Evolutionary conservation across 495 filamentous ascomycete genomes (phyloP).

Genomic region (Cetradonia linearis): DNA sequence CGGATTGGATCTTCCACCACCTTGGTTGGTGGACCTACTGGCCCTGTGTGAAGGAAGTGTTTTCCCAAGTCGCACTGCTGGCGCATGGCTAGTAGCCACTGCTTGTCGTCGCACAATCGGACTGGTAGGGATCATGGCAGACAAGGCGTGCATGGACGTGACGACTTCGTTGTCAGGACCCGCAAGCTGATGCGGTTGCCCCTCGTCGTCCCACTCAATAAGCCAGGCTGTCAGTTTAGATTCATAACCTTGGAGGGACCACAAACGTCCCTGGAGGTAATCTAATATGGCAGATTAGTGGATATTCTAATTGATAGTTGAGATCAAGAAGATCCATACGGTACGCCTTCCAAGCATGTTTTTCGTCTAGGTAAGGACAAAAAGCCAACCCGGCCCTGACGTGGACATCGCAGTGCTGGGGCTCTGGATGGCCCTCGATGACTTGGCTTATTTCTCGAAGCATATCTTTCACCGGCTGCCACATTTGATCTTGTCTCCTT

Average conservation of each 20-base stretch:
- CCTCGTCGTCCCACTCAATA: background rate
- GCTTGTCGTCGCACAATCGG: background rate
- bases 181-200: background rate
- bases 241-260: background rate
- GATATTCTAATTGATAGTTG: background rate
- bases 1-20: background rate
- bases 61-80: background rate
- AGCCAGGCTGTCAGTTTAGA: background rate
- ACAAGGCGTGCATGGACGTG: background rate
- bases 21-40: background rate
- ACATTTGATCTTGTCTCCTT: background rate
- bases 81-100: background rate
- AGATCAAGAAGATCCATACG: background rate
- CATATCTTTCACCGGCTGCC: slow-evolving; percentile 2
- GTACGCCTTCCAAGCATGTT: slow-evolving; percentile 1
- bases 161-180: background rate
- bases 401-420: background rate
- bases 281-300: background rate
- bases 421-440: background rate
- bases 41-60: background rate
- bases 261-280: background rate
- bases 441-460: background rate
- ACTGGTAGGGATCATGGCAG: background rate
- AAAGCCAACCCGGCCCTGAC: background rate
- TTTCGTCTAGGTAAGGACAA: slow-evolving; percentile 1